Evolutionary conservation across 257 asterid species (phyloP).

Genomic region (Henckelia pumila): DNA sequence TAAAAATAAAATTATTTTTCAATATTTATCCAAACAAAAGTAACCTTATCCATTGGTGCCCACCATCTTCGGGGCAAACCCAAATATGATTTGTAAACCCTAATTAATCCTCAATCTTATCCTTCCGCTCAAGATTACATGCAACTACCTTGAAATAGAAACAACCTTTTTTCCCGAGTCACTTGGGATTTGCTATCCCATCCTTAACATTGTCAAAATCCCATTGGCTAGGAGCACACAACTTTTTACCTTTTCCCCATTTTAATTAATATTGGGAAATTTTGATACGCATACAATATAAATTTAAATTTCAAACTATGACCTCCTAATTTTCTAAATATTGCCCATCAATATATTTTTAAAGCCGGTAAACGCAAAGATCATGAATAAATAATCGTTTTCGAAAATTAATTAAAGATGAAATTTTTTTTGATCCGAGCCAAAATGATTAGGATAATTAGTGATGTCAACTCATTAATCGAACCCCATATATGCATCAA

Average conservation of each 20-base stretch:
- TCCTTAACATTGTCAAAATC: not conserved
- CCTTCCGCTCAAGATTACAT: not conserved
- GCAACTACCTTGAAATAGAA: not conserved
- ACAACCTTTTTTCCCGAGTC: not conserved
- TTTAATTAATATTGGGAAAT: not conserved
- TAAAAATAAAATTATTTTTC: no score
- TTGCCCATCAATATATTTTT: no score
- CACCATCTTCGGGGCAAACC: not conserved
- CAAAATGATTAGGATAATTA: not conserved
- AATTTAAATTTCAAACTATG: no score
- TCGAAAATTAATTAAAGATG: no score
- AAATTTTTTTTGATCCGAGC: not conserved
- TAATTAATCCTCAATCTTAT: not conserved
- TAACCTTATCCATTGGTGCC: not conserved
- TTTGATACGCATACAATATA: not conserved
- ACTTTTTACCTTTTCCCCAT: no score
- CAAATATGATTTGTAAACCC: not conserved
- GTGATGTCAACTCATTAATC: conserved; percentile 20
- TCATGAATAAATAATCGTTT: no score
- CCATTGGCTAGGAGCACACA: not conserved
- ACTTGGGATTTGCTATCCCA: not conserved
- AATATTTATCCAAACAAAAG: no score
- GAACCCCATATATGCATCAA: not conserved
- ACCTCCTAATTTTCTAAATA: no score
- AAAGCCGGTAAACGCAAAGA: no score